phyloP scores from a whole-genome alignment of 2,329 filamentous ascomycete genomes.

The Pseudogymnoascus sp. region DNA sequence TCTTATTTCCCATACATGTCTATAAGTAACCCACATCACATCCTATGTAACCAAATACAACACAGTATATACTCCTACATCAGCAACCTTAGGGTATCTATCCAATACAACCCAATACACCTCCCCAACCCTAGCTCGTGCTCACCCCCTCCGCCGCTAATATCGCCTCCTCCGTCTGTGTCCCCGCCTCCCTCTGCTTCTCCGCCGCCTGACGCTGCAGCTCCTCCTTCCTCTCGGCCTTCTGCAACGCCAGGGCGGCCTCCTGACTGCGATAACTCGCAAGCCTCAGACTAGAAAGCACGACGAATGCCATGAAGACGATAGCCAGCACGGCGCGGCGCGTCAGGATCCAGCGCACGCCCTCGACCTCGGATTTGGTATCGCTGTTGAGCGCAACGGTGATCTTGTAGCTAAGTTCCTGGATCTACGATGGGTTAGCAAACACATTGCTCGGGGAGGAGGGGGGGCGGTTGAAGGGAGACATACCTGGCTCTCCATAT shows the following conservation, averaged over 20 bases:
- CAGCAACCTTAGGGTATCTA: background rate
- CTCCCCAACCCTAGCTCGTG: background rate
- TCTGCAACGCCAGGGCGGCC: slow-evolving; percentile 20
- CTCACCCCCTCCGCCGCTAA: slow-evolving; percentile 4
- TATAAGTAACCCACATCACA: background rate
- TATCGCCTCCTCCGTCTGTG: slow-evolving; percentile 2
- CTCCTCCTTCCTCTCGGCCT: slow-evolving; percentile 19
- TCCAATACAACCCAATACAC: background rate
- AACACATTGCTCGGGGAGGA: background rate
- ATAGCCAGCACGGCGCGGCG: slow-evolving; percentile 56
- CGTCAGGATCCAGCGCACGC: slow-evolving; percentile 76
- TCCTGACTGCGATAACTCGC: slow-evolving; percentile 41
- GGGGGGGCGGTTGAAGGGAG: background rate
- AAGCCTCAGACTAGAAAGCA: slow-evolving; percentile 51
- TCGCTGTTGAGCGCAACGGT: slow-evolving; percentile 84
- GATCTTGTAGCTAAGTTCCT: slow-evolving; percentile 95
- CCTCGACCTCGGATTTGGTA: slow-evolving; percentile 84
- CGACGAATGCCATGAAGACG: slow-evolving; percentile 56
- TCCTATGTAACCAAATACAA: background rate
- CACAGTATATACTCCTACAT: background rate
- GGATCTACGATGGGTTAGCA: slow-evolving; percentile 48
- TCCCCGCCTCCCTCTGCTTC: background rate
- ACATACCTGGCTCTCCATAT: slow-evolving; percentile 68
- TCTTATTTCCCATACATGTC: background rate
- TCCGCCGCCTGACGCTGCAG: slow-evolving; percentile 44